Percentiles rank a stretch among this genome's conserved stretches.
Evolutionary conservation across 129 eudicot genomes (phyloP).

Genomic region (Tagetes patula): DNA sequence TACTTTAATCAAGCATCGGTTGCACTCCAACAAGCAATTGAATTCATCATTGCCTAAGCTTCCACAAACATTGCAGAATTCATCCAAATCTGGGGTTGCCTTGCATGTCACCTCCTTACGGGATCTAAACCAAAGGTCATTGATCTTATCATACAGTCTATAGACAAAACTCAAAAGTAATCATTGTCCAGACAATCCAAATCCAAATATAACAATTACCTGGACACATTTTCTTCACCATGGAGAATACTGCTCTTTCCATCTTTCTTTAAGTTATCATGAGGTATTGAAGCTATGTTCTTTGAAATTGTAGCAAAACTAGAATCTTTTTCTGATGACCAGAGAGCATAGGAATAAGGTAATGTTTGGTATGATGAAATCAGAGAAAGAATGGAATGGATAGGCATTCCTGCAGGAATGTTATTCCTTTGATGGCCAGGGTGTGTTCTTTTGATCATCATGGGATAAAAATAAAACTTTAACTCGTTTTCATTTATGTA

Average conservation of each 20-base stretch:
- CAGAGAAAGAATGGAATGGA: slow-evolving; percentile 3
- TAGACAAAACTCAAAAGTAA: slow-evolving; percentile 10
- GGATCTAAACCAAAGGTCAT: slow-evolving; percentile 41
- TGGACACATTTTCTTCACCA: slow-evolving; percentile 23
- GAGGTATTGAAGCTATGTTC: slow-evolving; percentile 27
- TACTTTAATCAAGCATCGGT: slow-evolving; percentile 49
- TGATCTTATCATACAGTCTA: slow-evolving; percentile 23
- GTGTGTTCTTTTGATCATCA: background rate
- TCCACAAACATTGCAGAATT: slow-evolving; percentile 54
- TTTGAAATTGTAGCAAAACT: slow-evolving; percentile 27
- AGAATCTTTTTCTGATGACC: slow-evolving; percentile 41
- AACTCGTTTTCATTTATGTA: background rate
- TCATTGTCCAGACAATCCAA: slow-evolving; percentile 24
- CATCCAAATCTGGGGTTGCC: slow-evolving; percentile 33
- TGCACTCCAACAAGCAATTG: slow-evolving; percentile 58
- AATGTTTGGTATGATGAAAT: slow-evolving; percentile 4
- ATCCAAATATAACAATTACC: slow-evolving; percentile 28
- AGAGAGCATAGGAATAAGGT: slow-evolving; percentile 24
- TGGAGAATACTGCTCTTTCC: slow-evolving; percentile 14
- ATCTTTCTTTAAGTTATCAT: slow-evolving; percentile 29
- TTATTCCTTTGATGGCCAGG: background rate
- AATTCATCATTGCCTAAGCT: slow-evolving; percentile 41
- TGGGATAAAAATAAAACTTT: background rate
- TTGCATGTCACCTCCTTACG: slow-evolving; percentile 27
- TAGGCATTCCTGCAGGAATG: background rate